Conservation (phyloP, 495 filamentous ascomycete genomes). For the Neurospora sp. region DNA sequence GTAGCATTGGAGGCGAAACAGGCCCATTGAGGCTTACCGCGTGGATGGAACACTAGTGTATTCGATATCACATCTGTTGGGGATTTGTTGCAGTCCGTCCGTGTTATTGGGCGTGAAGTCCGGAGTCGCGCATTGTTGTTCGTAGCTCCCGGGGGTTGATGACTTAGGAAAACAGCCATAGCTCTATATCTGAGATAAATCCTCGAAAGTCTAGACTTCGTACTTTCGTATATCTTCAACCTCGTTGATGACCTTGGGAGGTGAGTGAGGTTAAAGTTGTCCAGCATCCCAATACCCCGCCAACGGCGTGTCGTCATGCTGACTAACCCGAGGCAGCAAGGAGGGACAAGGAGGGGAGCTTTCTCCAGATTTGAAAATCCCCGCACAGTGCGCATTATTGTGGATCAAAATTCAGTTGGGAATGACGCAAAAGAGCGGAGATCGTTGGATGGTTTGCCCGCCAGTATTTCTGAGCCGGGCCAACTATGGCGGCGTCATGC, state of each 20-base stretch:
- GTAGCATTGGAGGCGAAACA: neutral
- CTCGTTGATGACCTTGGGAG: neutral
- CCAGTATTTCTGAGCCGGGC: neutral
- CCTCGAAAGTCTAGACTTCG: neutral
- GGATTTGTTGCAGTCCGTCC: neutral
- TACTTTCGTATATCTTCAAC: neutral
- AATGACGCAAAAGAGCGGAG: neutral
- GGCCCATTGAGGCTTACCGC: neutral
- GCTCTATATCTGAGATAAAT: neutral
- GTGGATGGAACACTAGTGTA: neutral
- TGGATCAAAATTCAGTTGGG: neutral
- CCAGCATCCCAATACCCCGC: neutral
- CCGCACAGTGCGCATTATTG: neutral
- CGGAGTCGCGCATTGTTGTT: neutral
- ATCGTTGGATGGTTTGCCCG: neutral
- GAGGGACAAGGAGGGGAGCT: neutral
- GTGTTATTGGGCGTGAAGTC: neutral
- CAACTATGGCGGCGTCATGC: neutral
- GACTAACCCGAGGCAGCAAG: neutral
- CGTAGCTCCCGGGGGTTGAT: neutral
- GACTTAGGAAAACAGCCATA: neutral
- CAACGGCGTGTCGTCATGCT: neutral
- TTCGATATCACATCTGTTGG: neutral
- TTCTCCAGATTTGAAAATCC: neutral
- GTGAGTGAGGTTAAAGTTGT: neutral